Evolutionary conservation across 2,329 filamentous ascomycete species (phyloP), one percentile per base, ranked within the genome.

Genomic region (Geosmithia morbida): DNA sequence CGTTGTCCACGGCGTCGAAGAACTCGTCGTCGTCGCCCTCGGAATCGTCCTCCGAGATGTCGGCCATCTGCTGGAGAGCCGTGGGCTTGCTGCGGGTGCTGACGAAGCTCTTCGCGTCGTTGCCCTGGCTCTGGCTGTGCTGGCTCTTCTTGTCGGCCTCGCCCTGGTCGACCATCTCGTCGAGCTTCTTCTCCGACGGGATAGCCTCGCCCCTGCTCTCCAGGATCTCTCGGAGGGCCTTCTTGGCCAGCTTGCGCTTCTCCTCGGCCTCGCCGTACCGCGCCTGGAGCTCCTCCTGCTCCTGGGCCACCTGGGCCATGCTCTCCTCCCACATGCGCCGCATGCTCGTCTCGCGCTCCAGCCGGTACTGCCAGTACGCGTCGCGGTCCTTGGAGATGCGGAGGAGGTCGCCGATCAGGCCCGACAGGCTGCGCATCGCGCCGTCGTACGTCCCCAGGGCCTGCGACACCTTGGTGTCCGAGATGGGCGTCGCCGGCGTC

Each of bases 311-410:
- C 56, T 89, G 82, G 10, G 92, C 88, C 92, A 98, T 96, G 65
- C 89, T 97, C 58, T 98, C 92, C 65, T 98, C 92, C 92, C 92
- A 98, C 79, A 98, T 86, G 50, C 86, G 83, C 39, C 92, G 81
- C 66, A 97, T 83, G 60, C 95, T 87, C 42, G 83, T 82, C 66
- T 98, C 92, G 47, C 88, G 83, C 55, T 95, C 89, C 41, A 98
- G 71, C 14, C 89, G 82, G 60, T 94, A 94, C 62, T 97, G 90
- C 92, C 92, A 98, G 61, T 94, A 95, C 1, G 87, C 81, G 63
- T 98, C 92, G 46, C 94, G 84, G 59, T 98, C 92, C 56, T 85
- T 83, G 8, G 89, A 90, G 57, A 98, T 97, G 46, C 89, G 87
- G 44, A 96, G 71, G 8, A 98, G 72, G 60, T 96, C 88, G 18